These are phyloP conservation scores for Lavandula angustifolia DNA, from an alignment of 257 asterid species.

Conservation along the genomic window DNA sequence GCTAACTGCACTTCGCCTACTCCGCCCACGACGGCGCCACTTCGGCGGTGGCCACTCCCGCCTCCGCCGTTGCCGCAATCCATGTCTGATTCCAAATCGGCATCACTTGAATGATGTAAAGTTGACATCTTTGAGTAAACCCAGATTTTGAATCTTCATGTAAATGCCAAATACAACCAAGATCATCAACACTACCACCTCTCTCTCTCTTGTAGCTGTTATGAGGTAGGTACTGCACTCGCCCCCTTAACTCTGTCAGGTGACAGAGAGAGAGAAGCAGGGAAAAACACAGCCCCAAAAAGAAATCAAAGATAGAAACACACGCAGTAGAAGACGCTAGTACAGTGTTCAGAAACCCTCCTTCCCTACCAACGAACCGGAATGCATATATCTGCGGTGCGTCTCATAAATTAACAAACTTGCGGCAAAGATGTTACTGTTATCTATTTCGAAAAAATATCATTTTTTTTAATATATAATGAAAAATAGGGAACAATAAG, in stretches of 20 bases:
- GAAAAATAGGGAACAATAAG: too few species aligned
- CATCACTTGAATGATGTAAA: slow-evolving; percentile 39
- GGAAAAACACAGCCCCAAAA: slow-evolving; percentile 20
- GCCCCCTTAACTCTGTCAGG: slow-evolving; percentile 9
- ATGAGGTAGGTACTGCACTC: slow-evolving; percentile 11
- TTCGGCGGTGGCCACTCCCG: background rate
- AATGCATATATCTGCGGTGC: background rate
- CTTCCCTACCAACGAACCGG: too few species aligned
- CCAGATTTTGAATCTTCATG: slow-evolving; percentile 53
- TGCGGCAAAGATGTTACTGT: too few species aligned
- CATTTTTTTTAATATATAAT: too few species aligned
- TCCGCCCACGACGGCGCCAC: slow-evolving; percentile 19
- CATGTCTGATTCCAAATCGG: slow-evolving; percentile 48
- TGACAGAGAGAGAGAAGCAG: slow-evolving; percentile 20
- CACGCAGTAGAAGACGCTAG: slow-evolving; percentile 27
- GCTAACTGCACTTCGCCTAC: slow-evolving; percentile 19
- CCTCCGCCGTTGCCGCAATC: slow-evolving; percentile 22
- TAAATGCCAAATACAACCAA: slow-evolving; percentile 34
- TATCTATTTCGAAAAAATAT: too few species aligned
- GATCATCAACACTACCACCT: slow-evolving; percentile 25
- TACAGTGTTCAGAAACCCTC: too few species aligned
- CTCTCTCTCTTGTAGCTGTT: background rate
- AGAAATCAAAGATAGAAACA: slow-evolving; percentile 23
- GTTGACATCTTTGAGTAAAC: slow-evolving; percentile 51
- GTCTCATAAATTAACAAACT: slow-evolving; percentile 3